phyloP scores from a whole-genome alignment of 1,284 basidiomycete genomes.

The Ustilago trichophora region DNA sequence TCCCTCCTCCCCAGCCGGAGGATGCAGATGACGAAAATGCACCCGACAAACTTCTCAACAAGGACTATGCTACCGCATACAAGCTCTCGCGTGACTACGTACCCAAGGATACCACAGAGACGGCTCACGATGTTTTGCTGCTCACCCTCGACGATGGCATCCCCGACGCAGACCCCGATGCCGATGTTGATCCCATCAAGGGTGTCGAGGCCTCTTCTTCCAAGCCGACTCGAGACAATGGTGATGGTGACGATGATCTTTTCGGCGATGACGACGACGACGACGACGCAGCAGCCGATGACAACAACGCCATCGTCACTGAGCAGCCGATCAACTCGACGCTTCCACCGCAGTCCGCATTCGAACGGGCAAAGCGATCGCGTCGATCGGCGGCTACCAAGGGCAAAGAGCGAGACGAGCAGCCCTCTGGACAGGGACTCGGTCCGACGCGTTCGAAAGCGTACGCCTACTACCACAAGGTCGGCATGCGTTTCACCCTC shows the following conservation, averaged over 20 bases:
- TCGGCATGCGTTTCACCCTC: constrained; percentile 59
- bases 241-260: constrained; percentile 37
- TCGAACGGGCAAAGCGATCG: constrained; percentile 50
- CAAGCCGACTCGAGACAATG: neutral
- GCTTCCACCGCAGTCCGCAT: constrained; percentile 48
- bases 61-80: constrained; percentile 53
- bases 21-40: constrained; percentile 14
- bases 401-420: constrained; percentile 46
- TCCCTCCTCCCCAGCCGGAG: constrained; percentile 13
- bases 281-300: no score
- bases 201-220: constrained; percentile 24
- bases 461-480: constrained; percentile 60
- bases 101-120: constrained; percentile 46
- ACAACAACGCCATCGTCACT: constrained; percentile 10
- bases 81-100: constrained; percentile 57
- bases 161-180: constrained; percentile 54
- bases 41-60: constrained; percentile 26
- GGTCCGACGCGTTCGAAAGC: constrained; percentile 25
- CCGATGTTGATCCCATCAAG: constrained; percentile 37
- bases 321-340: constrained; percentile 27
- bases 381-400: constrained; percentile 29
- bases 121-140: constrained; percentile 48
- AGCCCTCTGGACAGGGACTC: constrained; percentile 23
- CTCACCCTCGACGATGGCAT: constrained; percentile 57
- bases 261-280: constrained; percentile 41